These are phyloP conservation scores for Phaeophleospora eucalypticola DNA, from an alignment of 2,329 filamentous ascomycete genomes.

Conservation along the genomic window DNA sequence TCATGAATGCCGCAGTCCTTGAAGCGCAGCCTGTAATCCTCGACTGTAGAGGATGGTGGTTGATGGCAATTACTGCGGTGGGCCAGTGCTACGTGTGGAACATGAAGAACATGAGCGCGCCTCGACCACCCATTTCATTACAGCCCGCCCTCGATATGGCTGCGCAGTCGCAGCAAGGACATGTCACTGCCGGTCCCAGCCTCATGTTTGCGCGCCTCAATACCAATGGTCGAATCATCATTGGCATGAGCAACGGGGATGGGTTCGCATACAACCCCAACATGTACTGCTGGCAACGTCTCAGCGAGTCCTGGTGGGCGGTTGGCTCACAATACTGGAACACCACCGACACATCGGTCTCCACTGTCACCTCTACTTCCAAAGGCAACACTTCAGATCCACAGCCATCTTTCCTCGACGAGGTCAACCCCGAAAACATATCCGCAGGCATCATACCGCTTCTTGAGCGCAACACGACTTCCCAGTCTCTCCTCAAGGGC, in stretches of 20 bases:
- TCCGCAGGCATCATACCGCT: conserved; percentile 91
- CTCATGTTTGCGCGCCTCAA: conserved; percentile 91
- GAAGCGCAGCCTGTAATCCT: conserved; percentile 93
- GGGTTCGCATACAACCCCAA: conserved; percentile 82
- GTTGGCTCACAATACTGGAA: conserved; percentile 99
- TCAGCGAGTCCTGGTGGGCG: conserved; percentile 98
- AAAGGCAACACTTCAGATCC: conserved; percentile 14
- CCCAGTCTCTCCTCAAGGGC: conserved; percentile 84
- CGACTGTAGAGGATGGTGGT: conserved; percentile 82
- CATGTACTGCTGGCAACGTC: conserved; percentile 87
- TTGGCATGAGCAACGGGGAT: conserved; percentile 92
- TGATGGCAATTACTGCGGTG: conserved; percentile 82
- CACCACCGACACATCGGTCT: conserved; percentile 84
- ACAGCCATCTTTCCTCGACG: conserved; percentile 35
- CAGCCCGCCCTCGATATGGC: conserved; percentile 86
- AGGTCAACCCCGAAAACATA: conserved; percentile 56
- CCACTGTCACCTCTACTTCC: conserved; percentile 66
- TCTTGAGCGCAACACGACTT: conserved; percentile 90
- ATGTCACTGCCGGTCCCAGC: conserved; percentile 74
- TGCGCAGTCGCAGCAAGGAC: conserved; percentile 69
- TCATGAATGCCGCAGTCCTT: conserved; percentile 78
- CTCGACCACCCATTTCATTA: conserved; percentile 84
- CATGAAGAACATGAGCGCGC: conserved; percentile 67
- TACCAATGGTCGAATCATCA: conserved; percentile 75
- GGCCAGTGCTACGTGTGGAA: conserved; percentile 95